Conservation (phyloP, 2,329 filamentous ascomycete genomes). For the Dendryphion nanum region DNA sequence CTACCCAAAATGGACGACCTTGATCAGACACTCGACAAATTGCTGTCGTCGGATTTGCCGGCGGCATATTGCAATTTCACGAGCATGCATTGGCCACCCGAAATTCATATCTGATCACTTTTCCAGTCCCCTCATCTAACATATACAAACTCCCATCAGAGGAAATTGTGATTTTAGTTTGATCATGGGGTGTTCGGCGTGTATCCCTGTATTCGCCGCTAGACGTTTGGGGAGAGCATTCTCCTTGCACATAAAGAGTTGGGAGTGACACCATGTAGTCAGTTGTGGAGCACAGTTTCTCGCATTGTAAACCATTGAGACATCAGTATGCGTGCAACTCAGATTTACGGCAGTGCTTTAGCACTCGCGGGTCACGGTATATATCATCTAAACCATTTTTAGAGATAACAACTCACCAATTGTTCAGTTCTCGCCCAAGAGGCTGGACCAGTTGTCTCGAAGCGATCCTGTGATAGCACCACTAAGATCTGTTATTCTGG, state of each 20-base stretch:
- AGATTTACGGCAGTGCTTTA: conserved; percentile 24
- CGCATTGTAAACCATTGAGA: conserved; percentile 4
- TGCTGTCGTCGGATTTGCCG: conserved; percentile 13
- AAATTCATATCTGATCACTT: conserved; percentile 8
- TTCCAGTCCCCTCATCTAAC: conserved; percentile 24
- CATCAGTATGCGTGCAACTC: conserved; percentile 26
- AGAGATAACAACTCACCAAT: conserved; percentile 8
- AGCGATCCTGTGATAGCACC: conserved; percentile 26
- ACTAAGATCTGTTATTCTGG: conserved; percentile 32
- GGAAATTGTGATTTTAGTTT: conserved; percentile 18
- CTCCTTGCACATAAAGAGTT: conserved; percentile 19
- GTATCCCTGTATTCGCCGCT: conserved; percentile 9
- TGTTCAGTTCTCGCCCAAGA: conserved; percentile 26
- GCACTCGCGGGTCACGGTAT: conserved; percentile 27
- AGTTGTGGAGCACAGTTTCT: conserved; percentile 6
- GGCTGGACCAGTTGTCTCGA: conserved; percentile 24
- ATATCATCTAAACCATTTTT: conserved; percentile 2
- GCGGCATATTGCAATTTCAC: conserved; percentile 18
- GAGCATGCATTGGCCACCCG: conserved; percentile 20
- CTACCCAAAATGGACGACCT: conserved; percentile 13
- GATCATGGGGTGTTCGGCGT: conserved; percentile 11
- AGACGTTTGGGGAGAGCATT: conserved; percentile 8
- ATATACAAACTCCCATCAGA: conserved; percentile 19
- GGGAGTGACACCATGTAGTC: conserved; percentile 5
- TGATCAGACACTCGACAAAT: conserved; percentile 13